These are phyloP conservation scores for Tylopilus sp. DNA, from an alignment of 1,284 basidiomycete species.

Conservation along the genomic window DNA sequence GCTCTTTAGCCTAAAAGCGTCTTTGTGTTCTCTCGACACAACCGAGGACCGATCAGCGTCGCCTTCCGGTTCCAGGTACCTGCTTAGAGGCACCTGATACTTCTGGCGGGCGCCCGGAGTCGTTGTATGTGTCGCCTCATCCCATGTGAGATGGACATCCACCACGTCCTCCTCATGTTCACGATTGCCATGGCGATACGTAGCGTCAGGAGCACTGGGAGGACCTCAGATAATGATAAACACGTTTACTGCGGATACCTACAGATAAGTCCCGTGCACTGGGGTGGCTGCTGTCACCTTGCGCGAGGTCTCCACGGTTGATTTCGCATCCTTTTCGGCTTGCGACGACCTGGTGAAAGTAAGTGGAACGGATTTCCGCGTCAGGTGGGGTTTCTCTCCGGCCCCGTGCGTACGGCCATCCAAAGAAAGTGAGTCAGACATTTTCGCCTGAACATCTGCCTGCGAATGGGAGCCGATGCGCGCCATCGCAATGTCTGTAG, in stretches of 20 bases:
- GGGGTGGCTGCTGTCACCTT: background rate
- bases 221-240: background rate
- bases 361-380: background rate
- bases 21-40: background rate
- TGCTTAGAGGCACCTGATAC: slow-evolving; percentile 24
- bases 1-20: background rate
- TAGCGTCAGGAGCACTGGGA: slow-evolving; percentile 4
- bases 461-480: background rate
- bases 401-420: background rate
- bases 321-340: background rate
- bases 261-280: slow-evolving; percentile 6
- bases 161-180: background rate
- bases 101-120: background rate
- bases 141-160: slow-evolving; percentile 7
- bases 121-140: background rate
- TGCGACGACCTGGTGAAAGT: background rate
- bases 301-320: background rate
- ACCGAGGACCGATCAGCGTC: background rate
- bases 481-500: background rate
- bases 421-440: background rate
- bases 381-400: background rate
- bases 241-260: background rate
- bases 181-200: background rate
- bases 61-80: slow-evolving; percentile 3
- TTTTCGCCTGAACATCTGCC: background rate